Evolutionary conservation across 305 asterid genomes (phyloP).

Genomic region (Salvia sclarea): DNA sequence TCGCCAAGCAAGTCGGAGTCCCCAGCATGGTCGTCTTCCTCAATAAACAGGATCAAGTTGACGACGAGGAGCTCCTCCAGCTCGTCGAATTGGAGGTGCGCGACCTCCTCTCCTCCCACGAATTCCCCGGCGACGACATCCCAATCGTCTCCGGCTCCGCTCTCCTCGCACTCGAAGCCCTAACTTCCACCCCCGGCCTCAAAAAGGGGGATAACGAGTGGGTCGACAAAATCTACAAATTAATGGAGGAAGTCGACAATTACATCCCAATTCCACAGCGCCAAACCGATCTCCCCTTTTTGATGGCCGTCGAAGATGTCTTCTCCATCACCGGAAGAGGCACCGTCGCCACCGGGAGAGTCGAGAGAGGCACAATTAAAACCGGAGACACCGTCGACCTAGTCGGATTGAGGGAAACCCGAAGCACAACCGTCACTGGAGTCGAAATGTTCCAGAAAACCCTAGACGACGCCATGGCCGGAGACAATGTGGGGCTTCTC

Average conservation of each 20-base stretch:
- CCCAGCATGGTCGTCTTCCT: conserved; percentile 56
- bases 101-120: conserved; percentile 51
- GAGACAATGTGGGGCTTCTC: conserved; percentile 52
- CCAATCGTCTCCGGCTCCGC: conserved; percentile 57
- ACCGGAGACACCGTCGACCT: conserved; percentile 48
- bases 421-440: conserved; percentile 50
- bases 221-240: conserved; percentile 49
- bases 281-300: conserved; percentile 49
- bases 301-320: conserved; percentile 58
- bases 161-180: conserved; percentile 49
- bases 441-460: conserved; percentile 60
- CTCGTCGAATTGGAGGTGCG: conserved; percentile 58
- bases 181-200: conserved; percentile 41
- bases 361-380: conserved; percentile 47
- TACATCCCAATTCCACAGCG: conserved; percentile 56
- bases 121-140: conserved; percentile 57
- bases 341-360: conserved; percentile 55
- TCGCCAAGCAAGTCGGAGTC: conserved; percentile 58
- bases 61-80: conserved; percentile 54
- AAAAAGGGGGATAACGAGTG: conserved; percentile 53
- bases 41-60: conserved; percentile 55
- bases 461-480: conserved; percentile 54
- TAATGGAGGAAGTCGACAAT: conserved; percentile 52
- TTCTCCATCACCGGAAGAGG: conserved; percentile 57
- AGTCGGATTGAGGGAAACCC: conserved; percentile 47